Percentiles rank a stretch among this genome's conserved stretches.
Evolutionary conservation across 257 asterid genomes (phyloP).

Genomic region (Solanum infundibuliforme): DNA sequence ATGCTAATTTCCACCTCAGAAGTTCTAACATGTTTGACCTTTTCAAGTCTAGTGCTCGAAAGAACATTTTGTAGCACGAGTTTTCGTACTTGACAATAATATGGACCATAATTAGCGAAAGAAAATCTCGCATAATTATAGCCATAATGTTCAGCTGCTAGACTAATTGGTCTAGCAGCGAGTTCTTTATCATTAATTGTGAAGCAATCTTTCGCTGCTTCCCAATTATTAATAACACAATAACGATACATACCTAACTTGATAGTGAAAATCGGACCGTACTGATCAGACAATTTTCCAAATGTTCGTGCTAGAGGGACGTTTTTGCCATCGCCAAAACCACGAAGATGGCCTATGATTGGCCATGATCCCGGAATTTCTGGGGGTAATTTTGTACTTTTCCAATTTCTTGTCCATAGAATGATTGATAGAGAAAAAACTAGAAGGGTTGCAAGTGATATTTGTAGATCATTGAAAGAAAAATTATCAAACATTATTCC

Average conservation of each 20-base stretch:
- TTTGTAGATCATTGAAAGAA: background rate
- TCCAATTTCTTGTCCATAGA: background rate
- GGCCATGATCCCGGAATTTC: slow-evolving; percentile 48
- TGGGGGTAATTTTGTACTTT: slow-evolving; percentile 14
- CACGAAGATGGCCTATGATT: slow-evolving; percentile 45
- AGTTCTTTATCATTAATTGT: slow-evolving; percentile 35
- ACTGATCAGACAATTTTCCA: slow-evolving; percentile 25
- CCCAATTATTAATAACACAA: slow-evolving; percentile 34
- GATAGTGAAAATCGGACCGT: slow-evolving; percentile 33
- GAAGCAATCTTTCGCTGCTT: slow-evolving; percentile 46
- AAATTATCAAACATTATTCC: background rate
- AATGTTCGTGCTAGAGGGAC: slow-evolving; percentile 10
- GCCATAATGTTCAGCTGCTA: slow-evolving; percentile 28
- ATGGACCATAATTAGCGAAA: slow-evolving; percentile 30
- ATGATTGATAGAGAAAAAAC: background rate
- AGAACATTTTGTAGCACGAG: slow-evolving; percentile 36
- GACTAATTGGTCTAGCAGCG: slow-evolving; percentile 27
- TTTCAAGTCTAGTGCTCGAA: slow-evolving; percentile 29
- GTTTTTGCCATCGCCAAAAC: slow-evolving; percentile 4
- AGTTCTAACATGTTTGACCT: slow-evolving; percentile 22
- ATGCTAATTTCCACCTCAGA: slow-evolving; percentile 3
- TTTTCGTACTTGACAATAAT: slow-evolving; percentile 45
- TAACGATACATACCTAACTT: slow-evolving; percentile 24
- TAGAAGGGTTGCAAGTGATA: background rate
- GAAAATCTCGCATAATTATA: slow-evolving; percentile 41